These are phyloP conservation scores for Huiozyma naganishii DNA, from an alignment of 805 yeast species.

Conservation along the genomic window DNA sequence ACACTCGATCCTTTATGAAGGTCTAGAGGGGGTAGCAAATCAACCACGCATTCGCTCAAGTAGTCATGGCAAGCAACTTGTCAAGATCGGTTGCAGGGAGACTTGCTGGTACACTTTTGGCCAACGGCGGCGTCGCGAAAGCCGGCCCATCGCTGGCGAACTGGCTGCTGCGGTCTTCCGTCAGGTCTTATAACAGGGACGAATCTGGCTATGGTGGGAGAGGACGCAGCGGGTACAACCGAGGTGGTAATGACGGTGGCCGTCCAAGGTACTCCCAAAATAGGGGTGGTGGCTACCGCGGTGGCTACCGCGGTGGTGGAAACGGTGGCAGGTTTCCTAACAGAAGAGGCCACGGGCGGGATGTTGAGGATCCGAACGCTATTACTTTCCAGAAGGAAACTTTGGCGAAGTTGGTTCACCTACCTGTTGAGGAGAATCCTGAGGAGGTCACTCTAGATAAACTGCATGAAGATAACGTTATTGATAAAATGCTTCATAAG, in stretches of 20 bases:
- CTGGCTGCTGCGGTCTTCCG: not conserved
- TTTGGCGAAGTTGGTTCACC: constrained; percentile 12
- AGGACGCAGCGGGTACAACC: not conserved
- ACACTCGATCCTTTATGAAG: too few relatives aligned
- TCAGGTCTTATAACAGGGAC: not conserved
- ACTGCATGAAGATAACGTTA: constrained; percentile 21
- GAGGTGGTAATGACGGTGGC: not conserved
- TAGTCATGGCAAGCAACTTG: too few relatives aligned
- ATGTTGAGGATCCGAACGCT: constrained; percentile 5
- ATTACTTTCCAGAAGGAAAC: constrained; percentile 6
- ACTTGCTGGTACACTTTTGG: too few relatives aligned
- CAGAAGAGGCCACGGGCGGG: constrained; percentile 3
- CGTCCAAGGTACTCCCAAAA: not conserved
- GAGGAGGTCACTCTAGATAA: constrained; percentile 20
- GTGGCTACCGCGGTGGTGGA: not conserved
- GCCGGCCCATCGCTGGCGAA: not conserved
- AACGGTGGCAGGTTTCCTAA: not conserved
- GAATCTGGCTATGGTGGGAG: not conserved
- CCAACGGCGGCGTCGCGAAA: too few relatives aligned
- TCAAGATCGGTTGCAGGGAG: too few relatives aligned
- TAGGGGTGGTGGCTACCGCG: constrained; percentile 1
- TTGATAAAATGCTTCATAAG: constrained; percentile 21
- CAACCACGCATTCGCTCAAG: too few relatives aligned
- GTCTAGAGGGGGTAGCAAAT: too few relatives aligned
- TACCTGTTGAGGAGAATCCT: constrained; percentile 3